These are phyloP conservation scores for Balakata baccata DNA, from an alignment of 345 rosid genomes.

Conservation along the genomic window DNA sequence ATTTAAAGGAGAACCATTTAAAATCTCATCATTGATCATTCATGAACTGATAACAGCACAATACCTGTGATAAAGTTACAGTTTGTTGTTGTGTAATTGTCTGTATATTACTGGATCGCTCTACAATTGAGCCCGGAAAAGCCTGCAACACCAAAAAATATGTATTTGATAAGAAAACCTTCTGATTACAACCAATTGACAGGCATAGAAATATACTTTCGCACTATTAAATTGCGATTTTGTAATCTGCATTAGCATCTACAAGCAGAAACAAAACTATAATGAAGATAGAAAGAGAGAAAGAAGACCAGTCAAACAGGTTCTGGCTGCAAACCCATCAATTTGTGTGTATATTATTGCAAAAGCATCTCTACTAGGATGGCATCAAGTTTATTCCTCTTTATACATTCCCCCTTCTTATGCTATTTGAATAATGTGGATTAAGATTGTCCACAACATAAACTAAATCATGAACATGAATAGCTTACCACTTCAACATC, in stretches of 20 bases:
- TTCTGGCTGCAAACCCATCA: conserved; percentile 1
- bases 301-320: background rate
- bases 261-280: background rate
- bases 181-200: background rate
- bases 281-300: too few relatives aligned
- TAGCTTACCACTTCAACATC: too few relatives aligned
- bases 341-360: background rate
- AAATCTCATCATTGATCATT: background rate
- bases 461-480: too few relatives aligned
- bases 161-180: background rate
- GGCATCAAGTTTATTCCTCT: background rate
- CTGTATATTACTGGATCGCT: background rate
- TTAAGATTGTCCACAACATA: too few relatives aligned
- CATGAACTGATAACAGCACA: background rate
- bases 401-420: too few relatives aligned
- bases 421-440: too few relatives aligned
- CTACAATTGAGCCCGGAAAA: conserved; percentile 5
- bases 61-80: conserved; percentile 14
- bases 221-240: conserved; percentile 39
- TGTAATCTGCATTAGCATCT: conserved; percentile 42
- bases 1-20: background rate
- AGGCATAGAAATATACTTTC: conserved; percentile 37
- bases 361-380: background rate
- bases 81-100: background rate
- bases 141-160: background rate